Conservation (phyloP, 192 early-diverging fungal genomes). For the Mortierella hygrophila region DNA sequence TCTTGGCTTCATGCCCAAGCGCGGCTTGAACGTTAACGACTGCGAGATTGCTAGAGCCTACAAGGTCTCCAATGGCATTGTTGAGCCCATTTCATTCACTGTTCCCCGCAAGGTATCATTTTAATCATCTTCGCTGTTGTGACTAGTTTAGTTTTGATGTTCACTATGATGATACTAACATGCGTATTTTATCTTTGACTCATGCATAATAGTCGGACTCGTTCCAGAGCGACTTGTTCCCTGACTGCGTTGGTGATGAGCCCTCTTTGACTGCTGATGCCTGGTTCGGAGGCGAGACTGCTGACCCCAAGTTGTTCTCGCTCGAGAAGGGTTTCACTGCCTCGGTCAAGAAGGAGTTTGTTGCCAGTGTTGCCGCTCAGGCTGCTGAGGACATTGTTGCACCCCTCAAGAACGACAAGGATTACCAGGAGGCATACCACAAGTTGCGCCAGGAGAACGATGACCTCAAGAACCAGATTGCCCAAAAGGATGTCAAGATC, state of each 20-base stretch:
- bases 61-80: conserved; percentile 89
- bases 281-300: conserved; percentile 90
- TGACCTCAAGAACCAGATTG: conserved; percentile 80
- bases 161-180: background rate
- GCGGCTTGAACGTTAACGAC: conserved; percentile 86
- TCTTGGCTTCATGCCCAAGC: conserved; percentile 93
- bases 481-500: conserved; percentile 81
- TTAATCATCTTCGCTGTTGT: background rate
- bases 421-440: conserved; percentile 83
- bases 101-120: conserved; percentile 89
- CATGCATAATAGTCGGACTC: conserved; percentile 79
- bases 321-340: conserved; percentile 80
- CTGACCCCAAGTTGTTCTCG: conserved; percentile 82
- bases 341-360: conserved; percentile 81
- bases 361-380: conserved; percentile 73
- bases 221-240: conserved; percentile 97
- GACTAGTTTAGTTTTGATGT: background rate
- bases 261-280: conserved; percentile 92
- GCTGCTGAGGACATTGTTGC: conserved; percentile 48
- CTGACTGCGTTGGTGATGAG: conserved; percentile 83
- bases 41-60: conserved; percentile 94
- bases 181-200: background rate
- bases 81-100: conserved; percentile 97
- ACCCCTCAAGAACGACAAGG: conserved; percentile 54
- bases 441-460: conserved; percentile 84